A percentile compares a stretch with the other conserved stretches of the same genome.
Conservation (phyloP, 805 yeast genomes). For the Sungouiella blattae region DNA sequence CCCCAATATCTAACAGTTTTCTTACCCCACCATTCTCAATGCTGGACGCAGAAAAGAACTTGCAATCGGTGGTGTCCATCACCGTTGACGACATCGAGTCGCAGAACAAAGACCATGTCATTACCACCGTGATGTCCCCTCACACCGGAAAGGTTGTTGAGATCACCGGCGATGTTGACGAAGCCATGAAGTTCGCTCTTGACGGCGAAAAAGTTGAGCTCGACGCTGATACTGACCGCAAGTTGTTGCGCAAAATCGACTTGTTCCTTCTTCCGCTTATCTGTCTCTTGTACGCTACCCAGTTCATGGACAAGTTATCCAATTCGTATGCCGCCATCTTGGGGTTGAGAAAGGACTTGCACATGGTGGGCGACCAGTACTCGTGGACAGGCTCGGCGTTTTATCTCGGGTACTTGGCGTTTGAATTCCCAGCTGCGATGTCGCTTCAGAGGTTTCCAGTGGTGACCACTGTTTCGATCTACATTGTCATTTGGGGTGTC, state of each 20-base stretch:
- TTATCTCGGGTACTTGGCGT: slow-evolving; percentile 9
- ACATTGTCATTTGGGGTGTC: slow-evolving; percentile 11
- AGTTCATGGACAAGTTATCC: slow-evolving; percentile 59
- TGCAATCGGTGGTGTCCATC: background rate
- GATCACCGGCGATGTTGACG: slow-evolving; percentile 39
- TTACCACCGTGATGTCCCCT: slow-evolving; percentile 15
- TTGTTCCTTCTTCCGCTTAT: slow-evolving; percentile 47
- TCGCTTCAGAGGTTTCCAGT: slow-evolving; percentile 9
- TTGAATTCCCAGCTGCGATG: slow-evolving; percentile 7
- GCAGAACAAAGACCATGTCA: too few species aligned
- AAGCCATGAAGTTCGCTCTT: slow-evolving; percentile 40
- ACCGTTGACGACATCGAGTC: slow-evolving; percentile 1
- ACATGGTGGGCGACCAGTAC: slow-evolving; percentile 24
- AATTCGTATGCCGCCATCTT: slow-evolving; percentile 50
- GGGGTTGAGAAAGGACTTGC: slow-evolving; percentile 45
- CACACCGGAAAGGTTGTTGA: slow-evolving; percentile 19
- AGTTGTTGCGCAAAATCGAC: slow-evolving; percentile 31
- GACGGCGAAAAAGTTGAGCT: slow-evolving; percentile 27
- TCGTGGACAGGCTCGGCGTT: slow-evolving; percentile 23
- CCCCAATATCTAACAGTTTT: too few species aligned
- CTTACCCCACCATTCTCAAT: too few species aligned
- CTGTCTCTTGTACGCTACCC: slow-evolving; percentile 47
- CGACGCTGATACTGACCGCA: slow-evolving; percentile 29
- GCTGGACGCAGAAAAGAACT: background rate
- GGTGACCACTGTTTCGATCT: slow-evolving; percentile 2